Evolutionary conservation across 2,329 filamentous ascomycete species (phyloP).

Genomic region (Stenocarpella maydis): DNA sequence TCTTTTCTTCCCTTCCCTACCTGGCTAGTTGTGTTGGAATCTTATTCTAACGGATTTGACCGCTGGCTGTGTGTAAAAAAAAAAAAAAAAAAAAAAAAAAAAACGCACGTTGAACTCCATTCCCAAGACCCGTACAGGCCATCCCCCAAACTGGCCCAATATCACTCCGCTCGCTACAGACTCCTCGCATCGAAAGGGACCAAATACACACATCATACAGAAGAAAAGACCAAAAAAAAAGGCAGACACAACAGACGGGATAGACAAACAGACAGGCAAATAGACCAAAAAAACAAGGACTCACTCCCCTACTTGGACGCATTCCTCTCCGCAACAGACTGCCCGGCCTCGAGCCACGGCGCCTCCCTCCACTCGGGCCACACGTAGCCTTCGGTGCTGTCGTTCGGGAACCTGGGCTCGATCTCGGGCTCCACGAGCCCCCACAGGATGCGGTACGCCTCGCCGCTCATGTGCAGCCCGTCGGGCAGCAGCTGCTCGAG

Average conservation of each 20-base stretch:
- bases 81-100: too few relatives aligned
- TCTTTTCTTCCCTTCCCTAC: background rate
- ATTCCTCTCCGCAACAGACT: background rate
- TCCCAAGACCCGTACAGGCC: background rate
- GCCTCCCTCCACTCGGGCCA: conserved; percentile 58
- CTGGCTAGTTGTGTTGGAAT: too few relatives aligned
- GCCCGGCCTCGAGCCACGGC: conserved; percentile 38
- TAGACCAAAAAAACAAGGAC: background rate
- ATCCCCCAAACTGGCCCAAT: background rate
- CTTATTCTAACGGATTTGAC: background rate
- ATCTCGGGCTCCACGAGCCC: conserved; percentile 58
- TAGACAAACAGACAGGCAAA: background rate
- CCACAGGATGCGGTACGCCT: conserved; percentile 62
- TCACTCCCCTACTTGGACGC: background rate
- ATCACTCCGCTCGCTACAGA: background rate
- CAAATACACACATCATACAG: background rate
- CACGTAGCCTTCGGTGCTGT: conserved; percentile 46
- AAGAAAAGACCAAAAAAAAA: too few relatives aligned
- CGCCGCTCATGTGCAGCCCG: conserved; percentile 64
- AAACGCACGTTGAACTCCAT: background rate
- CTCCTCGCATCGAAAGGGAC: background rate
- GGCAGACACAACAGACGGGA: too few relatives aligned
- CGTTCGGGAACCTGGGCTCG: conserved; percentile 51
- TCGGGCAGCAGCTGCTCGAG: conserved; percentile 63
- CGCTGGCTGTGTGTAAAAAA: too few relatives aligned